phyloP scores from a whole-genome alignment of 768 basidiomycete species.

The Peribolospora kevripleyi region DNA sequence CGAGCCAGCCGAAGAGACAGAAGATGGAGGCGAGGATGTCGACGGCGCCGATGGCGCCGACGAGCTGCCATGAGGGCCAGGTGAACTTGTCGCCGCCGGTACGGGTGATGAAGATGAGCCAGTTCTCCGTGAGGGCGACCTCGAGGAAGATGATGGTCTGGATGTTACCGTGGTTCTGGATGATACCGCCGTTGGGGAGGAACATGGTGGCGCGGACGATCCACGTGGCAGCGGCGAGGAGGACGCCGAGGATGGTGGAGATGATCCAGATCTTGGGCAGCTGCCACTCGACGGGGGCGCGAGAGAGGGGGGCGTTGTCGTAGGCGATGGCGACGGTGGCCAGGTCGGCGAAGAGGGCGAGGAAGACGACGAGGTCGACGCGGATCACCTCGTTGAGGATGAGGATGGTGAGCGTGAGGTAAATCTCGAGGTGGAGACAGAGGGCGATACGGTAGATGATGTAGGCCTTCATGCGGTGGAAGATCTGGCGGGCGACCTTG shows the following conservation, averaged over 20 bases:
- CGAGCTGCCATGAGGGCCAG: slow-evolving; percentile 24
- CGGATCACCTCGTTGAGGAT: slow-evolving; percentile 29
- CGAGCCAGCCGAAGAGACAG: slow-evolving; percentile 24
- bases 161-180: slow-evolving; percentile 22
- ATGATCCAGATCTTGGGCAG: slow-evolving; percentile 29
- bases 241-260: slow-evolving; percentile 16
- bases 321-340: slow-evolving; percentile 31
- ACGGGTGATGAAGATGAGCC: slow-evolving; percentile 20
- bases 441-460: slow-evolving; percentile 27
- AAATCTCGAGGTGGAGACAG: slow-evolving; percentile 29
- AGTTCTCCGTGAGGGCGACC: slow-evolving; percentile 28
- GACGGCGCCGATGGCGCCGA: slow-evolving; percentile 10
- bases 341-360: slow-evolving; percentile 26
- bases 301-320: slow-evolving; percentile 23
- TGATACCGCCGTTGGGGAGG: slow-evolving; percentile 21
- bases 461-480: slow-evolving; percentile 28
- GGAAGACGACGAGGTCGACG: slow-evolving; percentile 27
- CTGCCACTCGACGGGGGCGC: slow-evolving; percentile 29
- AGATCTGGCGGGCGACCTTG: slow-evolving; percentile 29
- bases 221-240: slow-evolving; percentile 27
- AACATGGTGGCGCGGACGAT: slow-evolving; percentile 26
- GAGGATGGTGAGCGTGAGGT: slow-evolving; percentile 25
- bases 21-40: slow-evolving; percentile 26
- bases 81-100: slow-evolving; percentile 15
- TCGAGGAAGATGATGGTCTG: slow-evolving; percentile 29